These are phyloP conservation scores for Bipolaris bicolor DNA, from an alignment of 2,329 filamentous ascomycete genomes.

Conservation along the genomic window DNA sequence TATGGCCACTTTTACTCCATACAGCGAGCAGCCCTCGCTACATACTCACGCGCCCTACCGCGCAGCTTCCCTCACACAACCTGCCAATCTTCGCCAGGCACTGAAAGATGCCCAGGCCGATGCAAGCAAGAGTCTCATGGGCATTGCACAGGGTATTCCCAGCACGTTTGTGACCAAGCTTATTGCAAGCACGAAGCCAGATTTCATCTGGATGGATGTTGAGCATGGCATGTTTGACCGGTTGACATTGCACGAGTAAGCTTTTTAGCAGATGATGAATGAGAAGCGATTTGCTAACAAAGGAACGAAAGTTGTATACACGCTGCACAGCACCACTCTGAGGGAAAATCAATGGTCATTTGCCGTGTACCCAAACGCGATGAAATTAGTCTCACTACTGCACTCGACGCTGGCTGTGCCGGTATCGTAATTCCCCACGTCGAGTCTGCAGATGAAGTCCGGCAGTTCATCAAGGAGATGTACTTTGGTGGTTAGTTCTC, in stretches of 20 bases:
- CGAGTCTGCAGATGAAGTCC: conserved; percentile 33
- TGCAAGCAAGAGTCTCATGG: conserved; percentile 32
- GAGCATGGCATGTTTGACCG: conserved; percentile 39
- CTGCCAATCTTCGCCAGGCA: conserved; percentile 30
- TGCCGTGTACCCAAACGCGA: conserved; percentile 36
- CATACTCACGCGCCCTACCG: conserved; percentile 32
- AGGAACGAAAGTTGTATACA: conserved; percentile 28
- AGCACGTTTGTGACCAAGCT: conserved; percentile 36
- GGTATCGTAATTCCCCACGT: conserved; percentile 34
- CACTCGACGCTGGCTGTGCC: conserved; percentile 33
- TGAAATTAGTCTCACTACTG: conserved; percentile 30
- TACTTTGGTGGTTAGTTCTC: conserved; percentile 22
- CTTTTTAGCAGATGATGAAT: not conserved
- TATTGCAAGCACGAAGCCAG: conserved; percentile 34
- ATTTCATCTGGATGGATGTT: conserved; percentile 39
- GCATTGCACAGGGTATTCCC: conserved; percentile 36
- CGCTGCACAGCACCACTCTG: conserved; percentile 35
- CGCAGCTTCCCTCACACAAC: conserved; percentile 30
- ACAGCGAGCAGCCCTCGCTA: conserved; percentile 32
- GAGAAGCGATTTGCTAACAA: not conserved
- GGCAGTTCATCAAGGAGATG: conserved; percentile 31
- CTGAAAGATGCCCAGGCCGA: conserved; percentile 31
- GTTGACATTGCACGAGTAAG: conserved; percentile 35
- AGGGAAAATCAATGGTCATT: conserved; percentile 30
- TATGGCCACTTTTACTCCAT: conserved; percentile 29